These are phyloP conservation scores for Alternaria consortialis DNA, from an alignment of 2,329 filamentous ascomycete species.

Conservation along the genomic window DNA sequence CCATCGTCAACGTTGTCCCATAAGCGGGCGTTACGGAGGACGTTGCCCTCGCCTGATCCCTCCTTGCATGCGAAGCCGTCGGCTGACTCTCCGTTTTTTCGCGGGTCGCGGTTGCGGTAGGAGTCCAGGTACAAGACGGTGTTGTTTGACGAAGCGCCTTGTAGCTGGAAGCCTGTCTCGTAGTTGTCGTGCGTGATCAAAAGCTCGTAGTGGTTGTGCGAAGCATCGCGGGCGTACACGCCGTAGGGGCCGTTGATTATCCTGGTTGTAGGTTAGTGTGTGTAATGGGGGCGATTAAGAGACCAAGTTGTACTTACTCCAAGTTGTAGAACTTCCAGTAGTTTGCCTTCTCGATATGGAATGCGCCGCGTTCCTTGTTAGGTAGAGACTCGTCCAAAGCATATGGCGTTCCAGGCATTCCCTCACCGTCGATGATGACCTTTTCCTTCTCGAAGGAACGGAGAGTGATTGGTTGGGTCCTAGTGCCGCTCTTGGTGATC, in stretches of 20 bases:
- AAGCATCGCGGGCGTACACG: slow-evolving; percentile 47
- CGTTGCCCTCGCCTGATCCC: slow-evolving; percentile 58
- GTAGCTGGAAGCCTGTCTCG: slow-evolving; percentile 51
- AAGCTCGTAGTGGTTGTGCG: slow-evolving; percentile 50
- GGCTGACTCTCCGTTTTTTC: slow-evolving; percentile 62
- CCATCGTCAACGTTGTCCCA: slow-evolving; percentile 64
- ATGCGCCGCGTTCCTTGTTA: slow-evolving; percentile 56
- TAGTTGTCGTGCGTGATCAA: slow-evolving; percentile 53
- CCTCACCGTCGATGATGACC: slow-evolving; percentile 23
- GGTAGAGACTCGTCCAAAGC: slow-evolving; percentile 22
- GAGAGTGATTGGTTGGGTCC: slow-evolving; percentile 41
- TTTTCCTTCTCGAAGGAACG: slow-evolving; percentile 22
- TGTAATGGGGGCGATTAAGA: rapidly evolving
- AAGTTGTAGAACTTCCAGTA: slow-evolving; percentile 60
- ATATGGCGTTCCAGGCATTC: slow-evolving; percentile 21
- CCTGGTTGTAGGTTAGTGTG: background rate
- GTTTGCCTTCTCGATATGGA: slow-evolving; percentile 58
- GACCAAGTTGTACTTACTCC: slow-evolving; percentile 2
- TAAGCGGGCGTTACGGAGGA: slow-evolving; percentile 57
- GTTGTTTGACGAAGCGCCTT: slow-evolving; percentile 42
- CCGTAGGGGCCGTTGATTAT: slow-evolving; percentile 52
- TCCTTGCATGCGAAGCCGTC: slow-evolving; percentile 61
- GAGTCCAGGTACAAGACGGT: slow-evolving; percentile 35
- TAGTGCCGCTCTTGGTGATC: slow-evolving; percentile 44
- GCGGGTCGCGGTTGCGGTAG: slow-evolving; percentile 47